Conservation (phyloP, 257 asterid species). For the Fraxinus anomala region DNA sequence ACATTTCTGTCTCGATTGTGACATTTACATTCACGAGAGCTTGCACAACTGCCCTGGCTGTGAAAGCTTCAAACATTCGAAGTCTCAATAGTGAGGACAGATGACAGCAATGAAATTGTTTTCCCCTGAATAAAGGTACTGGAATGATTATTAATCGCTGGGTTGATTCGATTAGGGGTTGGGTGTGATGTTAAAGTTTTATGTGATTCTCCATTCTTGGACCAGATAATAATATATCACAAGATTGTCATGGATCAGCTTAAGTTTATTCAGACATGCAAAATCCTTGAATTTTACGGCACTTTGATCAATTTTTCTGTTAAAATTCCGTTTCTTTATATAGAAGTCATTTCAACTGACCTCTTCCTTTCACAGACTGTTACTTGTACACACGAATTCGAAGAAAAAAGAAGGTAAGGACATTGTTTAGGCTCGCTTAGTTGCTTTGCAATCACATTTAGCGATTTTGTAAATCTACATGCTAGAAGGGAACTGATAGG, state of each 20-base stretch:
- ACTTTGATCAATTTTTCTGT: not conserved
- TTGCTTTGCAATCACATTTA: not conserved
- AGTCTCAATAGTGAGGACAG: conserved; percentile 34
- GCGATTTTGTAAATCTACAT: not conserved
- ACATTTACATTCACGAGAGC: conserved; percentile 95
- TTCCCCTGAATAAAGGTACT: not conserved
- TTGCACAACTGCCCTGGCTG: conserved; percentile 98
- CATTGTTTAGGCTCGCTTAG: not conserved
- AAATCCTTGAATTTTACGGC: not conserved
- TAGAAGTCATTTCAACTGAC: not conserved
- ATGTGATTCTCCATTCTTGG: not conserved
- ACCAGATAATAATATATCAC: not conserved
- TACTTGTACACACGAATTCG: not conserved
- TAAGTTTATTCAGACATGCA: not conserved
- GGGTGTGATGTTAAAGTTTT: not conserved
- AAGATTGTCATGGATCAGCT: not conserved
- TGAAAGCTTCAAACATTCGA: conserved; percentile 72
- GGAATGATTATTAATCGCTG: not conserved
- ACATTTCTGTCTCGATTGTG: conserved; percentile 88
- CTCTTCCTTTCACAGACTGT: not conserved
- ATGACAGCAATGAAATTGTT: conserved; percentile 20
- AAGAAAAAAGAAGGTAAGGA: not conserved
- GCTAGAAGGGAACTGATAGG: not conserved
- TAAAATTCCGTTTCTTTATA: not conserved
- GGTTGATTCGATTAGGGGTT: not conserved